These are phyloP conservation scores for Blepharisma japonicum DNA, from an alignment of 73 alveolate species.

Conservation along the genomic window DNA sequence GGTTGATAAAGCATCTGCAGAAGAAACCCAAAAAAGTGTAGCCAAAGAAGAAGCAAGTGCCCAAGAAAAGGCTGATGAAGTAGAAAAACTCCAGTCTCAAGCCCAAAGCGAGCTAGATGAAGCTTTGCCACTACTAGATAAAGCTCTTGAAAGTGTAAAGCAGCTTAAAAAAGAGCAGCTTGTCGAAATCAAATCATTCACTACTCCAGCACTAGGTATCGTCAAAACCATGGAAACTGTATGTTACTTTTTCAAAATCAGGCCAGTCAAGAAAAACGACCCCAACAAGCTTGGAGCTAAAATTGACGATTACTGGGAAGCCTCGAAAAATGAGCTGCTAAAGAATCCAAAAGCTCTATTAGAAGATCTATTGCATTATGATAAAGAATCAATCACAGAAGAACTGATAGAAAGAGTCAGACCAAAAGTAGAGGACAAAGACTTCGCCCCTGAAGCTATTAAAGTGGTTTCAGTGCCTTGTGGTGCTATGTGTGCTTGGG, in stretches of 20 bases:
- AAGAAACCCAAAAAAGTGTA: slow-evolving; percentile 69
- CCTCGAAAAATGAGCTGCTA: slow-evolving; percentile 53
- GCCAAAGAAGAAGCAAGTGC: slow-evolving; percentile 95
- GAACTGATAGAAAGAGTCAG: slow-evolving; percentile 61
- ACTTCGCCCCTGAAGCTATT: slow-evolving; percentile 69
- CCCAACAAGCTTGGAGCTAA: slow-evolving; percentile 69
- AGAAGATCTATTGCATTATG: slow-evolving; percentile 62
- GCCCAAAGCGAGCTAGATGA: slow-evolving; percentile 87
- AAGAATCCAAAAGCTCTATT: slow-evolving; percentile 71
- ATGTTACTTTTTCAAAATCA: slow-evolving; percentile 76
- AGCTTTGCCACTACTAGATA: slow-evolving; percentile 88
- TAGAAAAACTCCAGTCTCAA: slow-evolving; percentile 82
- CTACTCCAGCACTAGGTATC: slow-evolving; percentile 92
- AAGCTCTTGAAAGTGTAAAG: slow-evolving; percentile 81
- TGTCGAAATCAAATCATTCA: slow-evolving; percentile 74
- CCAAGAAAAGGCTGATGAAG: slow-evolving; percentile 89
- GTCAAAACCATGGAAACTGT: slow-evolving; percentile 86
- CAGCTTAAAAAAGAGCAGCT: slow-evolving; percentile 87
- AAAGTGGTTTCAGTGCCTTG: slow-evolving; percentile 74
- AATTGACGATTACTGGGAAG: slow-evolving; percentile 83
- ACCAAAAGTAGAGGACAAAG: slow-evolving; percentile 57
- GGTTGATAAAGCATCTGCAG: slow-evolving; percentile 89
- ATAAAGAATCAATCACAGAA: slow-evolving; percentile 72
- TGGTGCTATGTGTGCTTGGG: slow-evolving; percentile 73
- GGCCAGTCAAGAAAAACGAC: slow-evolving; percentile 67